These are phyloP conservation scores for Coffea canephora DNA, from an alignment of 257 asterid genomes.

Conservation along the genomic window DNA sequence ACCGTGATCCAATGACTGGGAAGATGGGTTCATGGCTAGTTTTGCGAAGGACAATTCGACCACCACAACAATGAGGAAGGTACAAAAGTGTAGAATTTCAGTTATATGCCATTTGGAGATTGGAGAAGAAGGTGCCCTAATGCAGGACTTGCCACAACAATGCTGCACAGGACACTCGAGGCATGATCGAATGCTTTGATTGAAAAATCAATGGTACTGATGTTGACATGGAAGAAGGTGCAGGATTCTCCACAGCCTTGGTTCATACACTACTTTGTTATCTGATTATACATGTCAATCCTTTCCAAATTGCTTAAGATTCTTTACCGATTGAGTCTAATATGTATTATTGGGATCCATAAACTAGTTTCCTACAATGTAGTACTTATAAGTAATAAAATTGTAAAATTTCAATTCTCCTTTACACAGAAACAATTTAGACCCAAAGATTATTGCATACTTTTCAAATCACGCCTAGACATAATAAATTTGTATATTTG, in stretches of 20 bases:
- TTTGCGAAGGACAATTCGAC: conserved; percentile 3
- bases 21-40: conserved; percentile 12
- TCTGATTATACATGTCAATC: conserved; percentile 21
- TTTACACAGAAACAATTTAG: too few species aligned
- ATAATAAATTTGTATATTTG: too few species aligned
- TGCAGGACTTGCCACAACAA: conserved; percentile 17
- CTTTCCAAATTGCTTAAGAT: conserved; percentile 1
- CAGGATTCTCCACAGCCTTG: conserved; percentile 31
- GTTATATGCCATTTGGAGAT: conserved; percentile 34
- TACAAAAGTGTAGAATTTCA: conserved; percentile 28
- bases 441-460: too few species aligned
- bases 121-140: conserved; percentile 34
- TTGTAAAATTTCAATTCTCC: too few species aligned
- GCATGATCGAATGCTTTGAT: too few species aligned
- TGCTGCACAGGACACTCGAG: not conserved
- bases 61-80: conserved; percentile 21
- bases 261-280: conserved; percentile 30
- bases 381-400: too few species aligned
- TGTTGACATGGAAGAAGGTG: conserved; percentile 34
- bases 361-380: too few species aligned
- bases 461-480: too few species aligned
- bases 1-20: conserved; percentile 28
- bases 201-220: not conserved
- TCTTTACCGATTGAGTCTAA: too few species aligned
- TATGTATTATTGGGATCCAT: too few species aligned